Percentiles rank a stretch among this genome's conserved stretches.
phyloP scores from a whole-genome alignment of 352 stramenopile genomes.

The Phytophthora agathidicida region DNA sequence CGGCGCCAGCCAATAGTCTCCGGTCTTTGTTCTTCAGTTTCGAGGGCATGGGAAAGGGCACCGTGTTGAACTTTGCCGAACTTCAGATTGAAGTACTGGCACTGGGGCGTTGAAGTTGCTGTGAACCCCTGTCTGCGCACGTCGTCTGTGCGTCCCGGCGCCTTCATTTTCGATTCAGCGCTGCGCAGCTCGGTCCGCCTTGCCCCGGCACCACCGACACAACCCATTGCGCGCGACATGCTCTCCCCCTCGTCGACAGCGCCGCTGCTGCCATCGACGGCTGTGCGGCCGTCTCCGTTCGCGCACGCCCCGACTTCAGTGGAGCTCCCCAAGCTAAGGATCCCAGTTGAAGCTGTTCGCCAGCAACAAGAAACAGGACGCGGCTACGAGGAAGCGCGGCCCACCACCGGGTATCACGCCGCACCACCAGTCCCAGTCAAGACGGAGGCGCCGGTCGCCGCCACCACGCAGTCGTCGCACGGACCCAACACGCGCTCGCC shows the following conservation, averaged over 20 bases:
- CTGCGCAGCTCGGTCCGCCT: constrained; percentile 12
- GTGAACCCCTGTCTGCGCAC: constrained; percentile 10
- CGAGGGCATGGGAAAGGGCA: constrained; percentile 9
- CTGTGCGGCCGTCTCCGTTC: constrained; percentile 8
- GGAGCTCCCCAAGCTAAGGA: constrained; percentile 34
- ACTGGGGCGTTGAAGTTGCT: constrained; percentile 35
- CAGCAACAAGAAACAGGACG: constrained; percentile 16
- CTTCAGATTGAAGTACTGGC: constrained; percentile 30
- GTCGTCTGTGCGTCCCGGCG: constrained; percentile 21
- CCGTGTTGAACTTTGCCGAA: constrained; percentile 40
- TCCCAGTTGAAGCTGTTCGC: constrained; percentile 11
- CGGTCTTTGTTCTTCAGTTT: constrained; percentile 39
- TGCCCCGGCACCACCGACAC: neutral
- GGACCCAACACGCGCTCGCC: constrained; percentile 39
- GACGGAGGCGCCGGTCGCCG: constrained; percentile 2
- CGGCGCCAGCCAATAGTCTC: too few species aligned
- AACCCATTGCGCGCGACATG: constrained; percentile 10
- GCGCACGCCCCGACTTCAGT: neutral
- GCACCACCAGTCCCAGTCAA: constrained; percentile 22
- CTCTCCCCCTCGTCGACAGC: constrained; percentile 12
- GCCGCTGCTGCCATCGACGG: constrained; percentile 6
- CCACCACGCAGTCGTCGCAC: constrained; percentile 1
- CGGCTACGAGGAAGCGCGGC: constrained; percentile 17
- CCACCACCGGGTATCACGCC: constrained; percentile 17
- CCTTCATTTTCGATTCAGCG: constrained; percentile 38